phyloP scores from a whole-genome alignment of 2,329 filamentous ascomycete genomes.

The Akanthomyces muscarius region DNA sequence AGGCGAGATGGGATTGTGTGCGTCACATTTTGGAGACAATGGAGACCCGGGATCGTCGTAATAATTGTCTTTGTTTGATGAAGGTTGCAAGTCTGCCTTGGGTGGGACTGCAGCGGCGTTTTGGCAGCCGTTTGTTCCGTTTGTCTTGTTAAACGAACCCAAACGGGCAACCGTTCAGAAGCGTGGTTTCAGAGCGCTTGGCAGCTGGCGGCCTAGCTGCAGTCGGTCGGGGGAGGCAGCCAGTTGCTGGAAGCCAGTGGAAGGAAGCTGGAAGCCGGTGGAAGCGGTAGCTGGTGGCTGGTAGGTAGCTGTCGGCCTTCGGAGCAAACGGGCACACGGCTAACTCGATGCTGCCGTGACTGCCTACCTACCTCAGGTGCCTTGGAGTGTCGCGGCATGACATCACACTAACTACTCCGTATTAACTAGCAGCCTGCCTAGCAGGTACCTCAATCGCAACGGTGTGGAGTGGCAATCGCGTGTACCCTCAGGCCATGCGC shows the following conservation, averaged over 20 bases:
- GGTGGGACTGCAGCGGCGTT: neutral
- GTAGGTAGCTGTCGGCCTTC: no score
- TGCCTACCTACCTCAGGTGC: neutral
- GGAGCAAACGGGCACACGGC: no score
- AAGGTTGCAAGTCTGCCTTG: neutral
- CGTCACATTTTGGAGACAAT: neutral
- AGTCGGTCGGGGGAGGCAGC: neutral
- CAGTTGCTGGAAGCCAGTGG: neutral
- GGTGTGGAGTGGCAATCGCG: constrained; percentile 3
- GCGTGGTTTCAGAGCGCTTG: constrained; percentile 1
- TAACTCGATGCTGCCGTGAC: no score
- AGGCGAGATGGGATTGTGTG: constrained; percentile 3
- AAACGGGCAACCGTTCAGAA: neutral
- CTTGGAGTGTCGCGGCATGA: neutral
- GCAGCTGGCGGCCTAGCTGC: neutral
- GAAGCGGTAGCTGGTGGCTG: no score
- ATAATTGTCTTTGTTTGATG: neutral
- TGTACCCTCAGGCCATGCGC: neutral
- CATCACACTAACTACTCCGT: neutral
- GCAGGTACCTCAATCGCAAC: constrained; percentile 5
- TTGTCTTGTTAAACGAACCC: neutral
- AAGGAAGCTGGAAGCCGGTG: no score
- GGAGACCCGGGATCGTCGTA: neutral
- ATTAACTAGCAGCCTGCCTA: neutral
- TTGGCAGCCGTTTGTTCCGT: neutral